These are phyloP conservation scores for Fusarium hostae DNA, from an alignment of 2,329 filamentous ascomycete genomes.

Conservation along the genomic window DNA sequence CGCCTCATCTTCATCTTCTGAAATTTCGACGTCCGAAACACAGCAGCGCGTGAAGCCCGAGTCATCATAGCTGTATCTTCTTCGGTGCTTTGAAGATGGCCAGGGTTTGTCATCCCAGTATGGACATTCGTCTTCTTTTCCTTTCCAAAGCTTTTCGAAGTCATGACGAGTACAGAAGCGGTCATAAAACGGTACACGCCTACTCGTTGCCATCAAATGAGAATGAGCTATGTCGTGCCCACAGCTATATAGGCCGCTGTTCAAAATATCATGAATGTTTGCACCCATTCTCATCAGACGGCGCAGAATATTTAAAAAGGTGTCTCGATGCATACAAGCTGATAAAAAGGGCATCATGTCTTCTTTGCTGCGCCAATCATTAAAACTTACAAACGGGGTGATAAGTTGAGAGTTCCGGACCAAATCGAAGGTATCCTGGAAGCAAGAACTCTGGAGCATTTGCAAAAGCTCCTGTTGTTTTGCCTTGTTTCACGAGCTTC, in stretches of 20 bases:
- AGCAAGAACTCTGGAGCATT: constrained; percentile 9
- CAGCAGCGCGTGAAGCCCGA: not conserved
- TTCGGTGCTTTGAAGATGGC: not conserved
- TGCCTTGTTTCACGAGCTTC: not conserved
- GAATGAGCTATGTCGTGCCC: constrained; percentile 1
- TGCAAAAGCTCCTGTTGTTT: not conserved
- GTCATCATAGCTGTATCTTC: not conserved
- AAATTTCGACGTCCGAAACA: not conserved
- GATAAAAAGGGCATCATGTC: not conserved
- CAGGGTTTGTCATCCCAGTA: constrained; percentile 16
- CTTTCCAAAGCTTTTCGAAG: constrained; percentile 5
- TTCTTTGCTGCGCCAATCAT: not conserved
- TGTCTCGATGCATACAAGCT: not conserved
- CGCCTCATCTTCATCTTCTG: not conserved
- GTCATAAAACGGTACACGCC: not conserved
- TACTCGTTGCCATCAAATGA: not conserved
- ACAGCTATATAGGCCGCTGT: not conserved
- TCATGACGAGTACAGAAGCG: not conserved
- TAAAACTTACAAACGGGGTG: not conserved
- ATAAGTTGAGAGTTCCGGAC: constrained; percentile 3
- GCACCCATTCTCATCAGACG: too few relatives aligned
- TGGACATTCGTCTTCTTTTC: not conserved
- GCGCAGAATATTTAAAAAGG: too few relatives aligned
- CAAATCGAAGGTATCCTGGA: not conserved
- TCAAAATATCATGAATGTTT: too few relatives aligned